Base-by-base conservation (phyloP, 345 rosid species). In the Pugionium cornutum region DNA sequence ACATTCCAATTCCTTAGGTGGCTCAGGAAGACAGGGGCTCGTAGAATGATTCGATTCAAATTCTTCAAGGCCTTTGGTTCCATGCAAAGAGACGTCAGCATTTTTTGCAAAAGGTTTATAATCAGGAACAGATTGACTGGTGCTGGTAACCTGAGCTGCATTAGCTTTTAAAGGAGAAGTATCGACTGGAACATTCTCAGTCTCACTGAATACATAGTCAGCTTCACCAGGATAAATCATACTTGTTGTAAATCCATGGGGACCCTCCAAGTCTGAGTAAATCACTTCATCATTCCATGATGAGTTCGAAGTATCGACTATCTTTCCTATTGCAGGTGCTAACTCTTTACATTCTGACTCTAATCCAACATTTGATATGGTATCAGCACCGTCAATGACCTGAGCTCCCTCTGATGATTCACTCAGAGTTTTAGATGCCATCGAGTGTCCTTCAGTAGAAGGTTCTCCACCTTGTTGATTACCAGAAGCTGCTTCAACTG, bases 11-110 rank as follows among this genome's bases (percentile, higher is more conserved):
- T 51, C 76, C 46, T 64, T 53, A 11, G 56, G 48, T 62, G 43
- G 55, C 26, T 69, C 81, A 46, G 55, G 51, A 27, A 35, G 53
- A 44, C 3, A 43, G 4, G 72, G 68, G 32, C 53, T 78, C 57
- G 56, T 66, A 66, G 58, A 47, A 29, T 68, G 70, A 33, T 34
- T 57, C 4, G 51, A 35, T 59, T 74, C 75, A 53, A 70, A 50
- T 67, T 47, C 79, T 29, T 59, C 72, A 48, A 51, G 67, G 70
- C 70, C 83, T 72, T 83, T 84, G 64, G 74, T 79, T 48, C 66
- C 91, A 78, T 66, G 76, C 66, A 87, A 73, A 75, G 69, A 71
- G 60, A 7, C 40, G 32, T 79, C 81, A 2, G 82, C 78, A 64
- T 80, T 64, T 26, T 71, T 80, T 27, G 72, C 70, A 32, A 43